These are phyloP conservation scores for Cenchrus fungigraminus DNA, from an alignment of 176 grass and related monocot species.

Conservation along the genomic window DNA sequence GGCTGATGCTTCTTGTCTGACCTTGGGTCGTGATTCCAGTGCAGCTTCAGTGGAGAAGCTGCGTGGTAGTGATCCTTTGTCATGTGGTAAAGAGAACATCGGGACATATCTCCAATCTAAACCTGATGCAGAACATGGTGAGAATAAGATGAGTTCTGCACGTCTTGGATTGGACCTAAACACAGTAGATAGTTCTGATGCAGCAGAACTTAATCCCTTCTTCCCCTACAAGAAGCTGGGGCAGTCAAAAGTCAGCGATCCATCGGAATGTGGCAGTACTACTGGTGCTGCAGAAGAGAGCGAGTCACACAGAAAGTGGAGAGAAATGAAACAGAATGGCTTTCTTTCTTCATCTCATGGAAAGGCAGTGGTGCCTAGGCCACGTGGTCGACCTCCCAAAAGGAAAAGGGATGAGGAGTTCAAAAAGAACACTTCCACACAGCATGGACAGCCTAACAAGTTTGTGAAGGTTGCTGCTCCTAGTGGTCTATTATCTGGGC, in stretches of 20 bases:
- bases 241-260: conserved; percentile 58
- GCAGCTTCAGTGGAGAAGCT: conserved; percentile 30
- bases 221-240: conserved; percentile 77
- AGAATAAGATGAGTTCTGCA: conserved; percentile 21
- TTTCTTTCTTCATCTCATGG: conserved; percentile 88
- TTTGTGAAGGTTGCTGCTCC: conserved; percentile 81
- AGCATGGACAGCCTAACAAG: conserved; percentile 66
- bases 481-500: conserved; percentile 88
- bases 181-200: conserved; percentile 39
- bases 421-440: conserved; percentile 45
- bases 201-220: conserved; percentile 72
- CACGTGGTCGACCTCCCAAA: conserved; percentile 55
- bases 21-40: conserved; percentile 46
- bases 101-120: conserved; percentile 25
- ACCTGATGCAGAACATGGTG: conserved; percentile 32
- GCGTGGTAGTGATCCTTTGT: conserved; percentile 11
- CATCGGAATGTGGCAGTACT: conserved; percentile 79
- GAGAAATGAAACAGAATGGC: conserved; percentile 98
- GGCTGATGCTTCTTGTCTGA: conserved; percentile 52
- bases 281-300: conserved; percentile 69
- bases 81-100: conserved; percentile 39
- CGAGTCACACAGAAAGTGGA: conserved; percentile 78
- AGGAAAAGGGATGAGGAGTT: conserved; percentile 69
- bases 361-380: conserved; percentile 54
- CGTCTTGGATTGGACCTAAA: conserved; percentile 80